A percentile compares a stretch with the other conserved stretches of the same genome.
Conservation (phyloP, 2,329 filamentous ascomycete genomes). For the Lomentospora prolificans region DNA sequence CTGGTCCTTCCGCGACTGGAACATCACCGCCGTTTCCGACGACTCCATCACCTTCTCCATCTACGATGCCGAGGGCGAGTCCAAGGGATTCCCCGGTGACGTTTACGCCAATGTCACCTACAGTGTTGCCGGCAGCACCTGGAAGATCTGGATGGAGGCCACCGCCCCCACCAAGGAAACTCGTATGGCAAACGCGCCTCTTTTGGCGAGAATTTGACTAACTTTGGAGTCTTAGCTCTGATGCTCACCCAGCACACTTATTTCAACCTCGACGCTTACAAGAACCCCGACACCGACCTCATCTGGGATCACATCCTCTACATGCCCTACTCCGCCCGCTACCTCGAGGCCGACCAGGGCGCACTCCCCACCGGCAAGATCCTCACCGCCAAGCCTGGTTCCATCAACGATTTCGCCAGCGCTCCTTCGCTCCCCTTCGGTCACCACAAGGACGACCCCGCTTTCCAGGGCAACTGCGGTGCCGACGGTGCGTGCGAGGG, state of each 20-base stretch:
- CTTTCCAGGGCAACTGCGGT: slow-evolving; percentile 52
- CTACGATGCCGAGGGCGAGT: slow-evolving; percentile 46
- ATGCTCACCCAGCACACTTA: slow-evolving; percentile 59
- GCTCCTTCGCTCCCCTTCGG: slow-evolving; percentile 49
- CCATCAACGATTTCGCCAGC: slow-evolving; percentile 59
- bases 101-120: slow-evolving; percentile 54
- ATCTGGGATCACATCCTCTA: slow-evolving; percentile 54
- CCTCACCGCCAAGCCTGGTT: slow-evolving; percentile 39
- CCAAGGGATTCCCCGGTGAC: slow-evolving; percentile 50
- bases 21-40: slow-evolving; percentile 42
- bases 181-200: slow-evolving; percentile 19
- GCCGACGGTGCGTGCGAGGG: slow-evolving; percentile 56
- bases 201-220: no score
- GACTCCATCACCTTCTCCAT: slow-evolving; percentile 58
- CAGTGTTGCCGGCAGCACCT: slow-evolving; percentile 44
- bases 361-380: slow-evolving; percentile 54
- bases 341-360: slow-evolving; percentile 44
- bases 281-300: slow-evolving; percentile 42
- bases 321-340: slow-evolving; percentile 50
- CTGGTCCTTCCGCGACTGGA: slow-evolving; percentile 55
- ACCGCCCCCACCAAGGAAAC: slow-evolving; percentile 37
- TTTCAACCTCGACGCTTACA: slow-evolving; percentile 59
- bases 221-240: no score
- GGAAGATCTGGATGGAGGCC: slow-evolving; percentile 51
- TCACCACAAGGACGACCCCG: slow-evolving; percentile 43